These are phyloP conservation scores for Sordaria brevicollis DNA, from an alignment of 495 filamentous ascomycete genomes.

Conservation along the genomic window DNA sequence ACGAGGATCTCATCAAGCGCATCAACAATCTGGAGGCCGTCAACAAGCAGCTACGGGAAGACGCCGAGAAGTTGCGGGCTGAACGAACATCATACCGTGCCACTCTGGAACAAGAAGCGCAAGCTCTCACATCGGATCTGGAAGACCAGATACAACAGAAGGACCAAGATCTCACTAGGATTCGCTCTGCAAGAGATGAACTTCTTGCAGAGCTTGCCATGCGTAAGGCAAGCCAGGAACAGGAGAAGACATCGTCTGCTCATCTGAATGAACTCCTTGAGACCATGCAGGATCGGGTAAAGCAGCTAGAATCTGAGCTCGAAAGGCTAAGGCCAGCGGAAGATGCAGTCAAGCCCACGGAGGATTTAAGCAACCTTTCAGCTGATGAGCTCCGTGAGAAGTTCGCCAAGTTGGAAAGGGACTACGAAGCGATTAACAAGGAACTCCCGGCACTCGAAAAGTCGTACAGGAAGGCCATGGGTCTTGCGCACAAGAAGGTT, in stretches of 20 bases:
- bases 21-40: conserved; percentile 87
- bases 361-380: conserved; percentile 41
- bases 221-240: conserved; percentile 65
- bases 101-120: conserved; percentile 67
- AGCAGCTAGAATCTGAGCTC: conserved; percentile 69
- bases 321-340: conserved; percentile 51
- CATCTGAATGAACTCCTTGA: conserved; percentile 72
- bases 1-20: conserved; percentile 84
- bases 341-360: conserved; percentile 31
- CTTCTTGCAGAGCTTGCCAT: conserved; percentile 70
- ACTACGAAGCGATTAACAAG: conserved; percentile 72
- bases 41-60: conserved; percentile 75
- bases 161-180: conserved; percentile 76
- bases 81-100: conserved; percentile 75
- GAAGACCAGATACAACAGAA: conserved; percentile 70
- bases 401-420: conserved; percentile 60
- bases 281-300: conserved; percentile 64
- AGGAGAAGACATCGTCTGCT: conserved; percentile 53
- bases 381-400: conserved; percentile 63
- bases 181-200: conserved; percentile 75
- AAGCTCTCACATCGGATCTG: conserved; percentile 56
- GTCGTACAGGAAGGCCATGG: conserved; percentile 77
- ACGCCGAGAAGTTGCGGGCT: conserved; percentile 70
- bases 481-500: conserved; percentile 76
- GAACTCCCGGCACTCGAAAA: conserved; percentile 79